Evolutionary conservation across 352 stramenopile species (phyloP).

Genomic region (Blastocystis sp.): DNA sequence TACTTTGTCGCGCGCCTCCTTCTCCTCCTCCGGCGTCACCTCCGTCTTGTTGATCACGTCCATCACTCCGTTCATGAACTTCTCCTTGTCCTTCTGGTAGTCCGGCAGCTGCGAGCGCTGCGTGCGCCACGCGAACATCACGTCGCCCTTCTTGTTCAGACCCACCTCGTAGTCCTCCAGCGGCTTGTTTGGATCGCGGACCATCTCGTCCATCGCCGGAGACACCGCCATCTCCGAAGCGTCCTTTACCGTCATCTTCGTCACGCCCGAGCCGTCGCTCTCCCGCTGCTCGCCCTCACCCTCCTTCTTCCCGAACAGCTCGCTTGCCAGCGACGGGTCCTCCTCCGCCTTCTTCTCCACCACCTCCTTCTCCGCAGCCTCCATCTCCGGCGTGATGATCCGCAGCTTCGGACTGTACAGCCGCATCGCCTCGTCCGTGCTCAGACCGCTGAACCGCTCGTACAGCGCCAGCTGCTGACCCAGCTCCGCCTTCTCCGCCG

Average conservation of each 20-base stretch:
- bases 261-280: not conserved
- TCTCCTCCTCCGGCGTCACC: not conserved
- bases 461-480: not conserved
- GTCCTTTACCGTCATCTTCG: not conserved
- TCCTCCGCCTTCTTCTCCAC: not conserved
- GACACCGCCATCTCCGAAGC: not conserved
- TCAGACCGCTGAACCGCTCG: not conserved
- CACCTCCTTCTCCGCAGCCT: not conserved
- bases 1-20: not conserved
- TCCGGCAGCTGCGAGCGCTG: not conserved
- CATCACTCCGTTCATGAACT: not conserved
- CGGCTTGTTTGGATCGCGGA: not conserved
- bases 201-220: not conserved
- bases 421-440: not conserved
- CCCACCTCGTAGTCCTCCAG: not conserved
- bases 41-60: not conserved
- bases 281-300: not conserved
- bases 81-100: not conserved
- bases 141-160: not conserved
- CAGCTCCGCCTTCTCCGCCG: not conserved
- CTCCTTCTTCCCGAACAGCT: not conserved
- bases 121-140: not conserved
- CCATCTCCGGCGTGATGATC: conserved; percentile 6
- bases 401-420: not conserved
- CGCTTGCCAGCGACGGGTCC: not conserved